A percentile compares a stretch with the other conserved stretches of the same genome.
phyloP scores from a whole-genome alignment of 306 rosid species.

The Corylus avellana region DNA sequence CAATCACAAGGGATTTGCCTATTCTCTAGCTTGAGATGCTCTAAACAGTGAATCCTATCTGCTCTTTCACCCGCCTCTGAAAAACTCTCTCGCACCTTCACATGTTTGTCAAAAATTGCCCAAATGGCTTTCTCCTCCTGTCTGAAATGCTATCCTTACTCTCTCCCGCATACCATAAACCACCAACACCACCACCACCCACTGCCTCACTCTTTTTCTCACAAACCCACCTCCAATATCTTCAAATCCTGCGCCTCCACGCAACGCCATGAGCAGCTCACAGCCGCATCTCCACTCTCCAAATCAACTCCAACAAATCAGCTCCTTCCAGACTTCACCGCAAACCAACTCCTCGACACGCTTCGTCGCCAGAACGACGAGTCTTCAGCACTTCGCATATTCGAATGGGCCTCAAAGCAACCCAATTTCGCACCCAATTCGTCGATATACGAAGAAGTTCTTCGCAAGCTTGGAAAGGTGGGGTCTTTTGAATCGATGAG shows the following conservation, averaged over 20 bases:
- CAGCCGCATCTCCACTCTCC: slow-evolving; percentile 20
- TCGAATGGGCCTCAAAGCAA: slow-evolving; percentile 75
- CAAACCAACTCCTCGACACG: slow-evolving; percentile 65
- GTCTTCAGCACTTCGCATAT: slow-evolving; percentile 59
- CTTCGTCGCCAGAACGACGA: slow-evolving; percentile 70
- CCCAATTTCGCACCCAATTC: slow-evolving; percentile 55
- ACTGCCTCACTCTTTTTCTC: slow-evolving; percentile 27
- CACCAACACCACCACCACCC: slow-evolving; percentile 18
- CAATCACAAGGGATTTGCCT: too few relatives aligned
- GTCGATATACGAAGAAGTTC: slow-evolving; percentile 56
- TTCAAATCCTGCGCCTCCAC: slow-evolving; percentile 27
- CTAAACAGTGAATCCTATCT: not conserved
- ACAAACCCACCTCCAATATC: slow-evolving; percentile 29
- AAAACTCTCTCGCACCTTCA: not conserved
- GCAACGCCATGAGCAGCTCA: slow-evolving; percentile 27
- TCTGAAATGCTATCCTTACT: slow-evolving; percentile 39
- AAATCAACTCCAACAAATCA: slow-evolving; percentile 32
- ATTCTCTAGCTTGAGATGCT: too few relatives aligned
- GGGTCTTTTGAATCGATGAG: slow-evolving; percentile 61
- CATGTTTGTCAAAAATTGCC: slow-evolving; percentile 45
- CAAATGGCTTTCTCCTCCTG: slow-evolving; percentile 55
- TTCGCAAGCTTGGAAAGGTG: slow-evolving; percentile 47
- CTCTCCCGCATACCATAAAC: slow-evolving; percentile 32
- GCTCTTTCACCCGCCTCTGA: not conserved
- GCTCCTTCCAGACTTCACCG: slow-evolving; percentile 62